phyloP scores from a whole-genome alignment of 768 basidiomycete species.

The Panellus pusillus region DNA sequence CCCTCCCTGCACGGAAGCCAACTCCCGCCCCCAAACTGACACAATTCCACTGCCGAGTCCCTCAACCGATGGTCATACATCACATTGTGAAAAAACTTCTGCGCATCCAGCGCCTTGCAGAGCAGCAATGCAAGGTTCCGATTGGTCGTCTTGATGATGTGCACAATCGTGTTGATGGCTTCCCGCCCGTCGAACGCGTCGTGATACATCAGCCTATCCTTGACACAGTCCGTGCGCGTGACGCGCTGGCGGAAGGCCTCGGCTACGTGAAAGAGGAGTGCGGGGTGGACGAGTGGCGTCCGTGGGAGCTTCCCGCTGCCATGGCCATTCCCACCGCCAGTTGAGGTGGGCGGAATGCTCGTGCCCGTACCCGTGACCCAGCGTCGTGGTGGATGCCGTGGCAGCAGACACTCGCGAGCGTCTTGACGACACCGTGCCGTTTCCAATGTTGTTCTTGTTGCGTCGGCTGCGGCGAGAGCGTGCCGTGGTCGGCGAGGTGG shows the following conservation, averaged over 20 bases:
- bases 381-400: constrained; percentile 40
- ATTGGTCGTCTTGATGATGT: constrained; percentile 98
- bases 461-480: constrained; percentile 30
- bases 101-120: constrained; percentile 94
- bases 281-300: constrained; percentile 87
- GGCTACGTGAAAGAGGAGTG: constrained; percentile 92
- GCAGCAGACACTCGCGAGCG: constrained; percentile 67
- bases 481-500: constrained; percentile 39
- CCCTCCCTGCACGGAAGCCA: constrained; percentile 29
- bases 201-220: constrained; percentile 95
- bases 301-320: constrained; percentile 42
- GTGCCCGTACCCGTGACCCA: constrained; percentile 30
- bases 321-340: constrained; percentile 27
- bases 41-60: constrained; percentile 85
- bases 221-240: constrained; percentile 72
- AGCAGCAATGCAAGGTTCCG: constrained; percentile 91
- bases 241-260: constrained; percentile 90
- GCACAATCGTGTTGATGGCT: constrained; percentile 95
- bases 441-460: not conserved
- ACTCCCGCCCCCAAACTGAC: constrained; percentile 86
- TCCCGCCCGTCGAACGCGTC: constrained; percentile 96
- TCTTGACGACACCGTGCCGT: constrained; percentile 37
- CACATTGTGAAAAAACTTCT: constrained; percentile 99
- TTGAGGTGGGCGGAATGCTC: constrained; percentile 11
- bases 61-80: constrained; percentile 96